Evolutionary conservation across 129 eudicot genomes (phyloP).

Genomic region (Daucus carota): DNA sequence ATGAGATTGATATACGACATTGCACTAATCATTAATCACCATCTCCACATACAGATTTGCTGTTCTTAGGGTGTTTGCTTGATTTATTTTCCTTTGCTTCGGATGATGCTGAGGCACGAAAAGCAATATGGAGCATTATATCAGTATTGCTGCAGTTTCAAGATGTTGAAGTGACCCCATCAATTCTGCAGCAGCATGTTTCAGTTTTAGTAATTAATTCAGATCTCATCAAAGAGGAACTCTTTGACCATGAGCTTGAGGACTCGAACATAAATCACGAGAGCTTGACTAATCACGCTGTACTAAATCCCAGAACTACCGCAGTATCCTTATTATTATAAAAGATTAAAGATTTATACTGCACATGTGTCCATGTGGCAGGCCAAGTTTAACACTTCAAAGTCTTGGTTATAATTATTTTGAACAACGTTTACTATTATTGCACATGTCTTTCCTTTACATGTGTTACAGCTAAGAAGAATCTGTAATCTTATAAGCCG

Average conservation of each 20-base stretch:
- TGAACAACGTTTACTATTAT: neutral
- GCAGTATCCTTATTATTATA: conserved; percentile 79
- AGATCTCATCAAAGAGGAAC: conserved; percentile 76
- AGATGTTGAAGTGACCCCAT: conserved; percentile 37
- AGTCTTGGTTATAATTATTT: neutral
- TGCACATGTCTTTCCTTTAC: conserved; percentile 36
- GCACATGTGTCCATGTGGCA: neutral
- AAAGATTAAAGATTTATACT: neutral
- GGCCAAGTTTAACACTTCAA: neutral
- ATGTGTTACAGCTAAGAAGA: conserved; percentile 38
- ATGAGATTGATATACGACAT: neutral
- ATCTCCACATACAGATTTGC: conserved; percentile 47
- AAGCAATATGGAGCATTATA: conserved; percentile 73
- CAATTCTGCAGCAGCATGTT: conserved; percentile 33
- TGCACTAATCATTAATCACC: conserved; percentile 19
- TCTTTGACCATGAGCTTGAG: conserved; percentile 48
- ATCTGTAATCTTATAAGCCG: conserved; percentile 39
- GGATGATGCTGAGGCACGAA: conserved; percentile 77
- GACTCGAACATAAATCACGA: conserved; percentile 28
- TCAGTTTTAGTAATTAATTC: conserved; percentile 47
- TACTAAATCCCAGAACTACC: conserved; percentile 27
- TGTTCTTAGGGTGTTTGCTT: conserved; percentile 66
- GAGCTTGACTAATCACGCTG: conserved; percentile 19
- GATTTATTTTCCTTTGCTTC: conserved; percentile 74
- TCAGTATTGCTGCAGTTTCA: conserved; percentile 44